A percentile compares a stretch with the other conserved stretches of the same genome.
Evolutionary conservation across 2,329 filamentous ascomycete species (phyloP).

Genomic region (Periconia sp.): DNA sequence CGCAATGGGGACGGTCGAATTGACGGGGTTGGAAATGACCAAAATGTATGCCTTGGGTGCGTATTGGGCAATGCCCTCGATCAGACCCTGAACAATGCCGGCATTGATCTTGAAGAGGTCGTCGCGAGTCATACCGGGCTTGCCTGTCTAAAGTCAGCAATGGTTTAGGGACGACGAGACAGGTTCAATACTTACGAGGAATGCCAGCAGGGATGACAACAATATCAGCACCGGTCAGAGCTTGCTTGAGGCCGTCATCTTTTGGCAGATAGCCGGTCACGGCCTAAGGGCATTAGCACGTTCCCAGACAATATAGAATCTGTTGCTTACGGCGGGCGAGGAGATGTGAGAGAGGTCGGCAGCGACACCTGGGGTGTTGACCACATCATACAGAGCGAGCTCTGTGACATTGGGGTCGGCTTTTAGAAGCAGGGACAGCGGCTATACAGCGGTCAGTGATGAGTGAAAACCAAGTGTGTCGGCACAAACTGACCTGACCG

Average conservation of each 20-base stretch:
- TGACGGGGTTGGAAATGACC: constrained; percentile 99
- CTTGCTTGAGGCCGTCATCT: constrained; percentile 79
- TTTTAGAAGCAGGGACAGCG: constrained; percentile 95
- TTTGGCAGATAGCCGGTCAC: constrained; percentile 84
- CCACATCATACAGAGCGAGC: constrained; percentile 97
- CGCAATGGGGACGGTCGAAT: constrained; percentile 97
- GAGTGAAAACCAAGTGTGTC: constrained; percentile 2
- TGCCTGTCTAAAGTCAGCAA: constrained; percentile 64
- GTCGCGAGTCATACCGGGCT: constrained; percentile 99
- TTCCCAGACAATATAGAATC: constrained; percentile 4
- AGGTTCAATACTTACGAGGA: constrained; percentile 67
- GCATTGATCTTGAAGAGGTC: constrained; percentile 99
- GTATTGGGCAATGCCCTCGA: constrained; percentile 83
- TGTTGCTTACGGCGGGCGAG: constrained; percentile 69
- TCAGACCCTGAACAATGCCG: constrained; percentile 91
- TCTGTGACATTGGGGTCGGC: constrained; percentile 83
- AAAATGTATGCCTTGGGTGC: constrained; percentile 92
- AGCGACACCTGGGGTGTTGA: constrained; percentile 95
- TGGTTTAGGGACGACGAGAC: background rate
- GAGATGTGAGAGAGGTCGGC: constrained; percentile 98
- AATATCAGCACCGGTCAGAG: constrained; percentile 90
- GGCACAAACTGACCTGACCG: constrained; percentile 71
- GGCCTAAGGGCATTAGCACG: constrained; percentile 55
- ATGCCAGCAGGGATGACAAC: constrained; percentile 97
- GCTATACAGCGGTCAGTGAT: constrained; percentile 55